Evolutionary conservation across 192 early-diverging fungal species (phyloP).

Genomic region (Bifiguratus adelaidae): DNA sequence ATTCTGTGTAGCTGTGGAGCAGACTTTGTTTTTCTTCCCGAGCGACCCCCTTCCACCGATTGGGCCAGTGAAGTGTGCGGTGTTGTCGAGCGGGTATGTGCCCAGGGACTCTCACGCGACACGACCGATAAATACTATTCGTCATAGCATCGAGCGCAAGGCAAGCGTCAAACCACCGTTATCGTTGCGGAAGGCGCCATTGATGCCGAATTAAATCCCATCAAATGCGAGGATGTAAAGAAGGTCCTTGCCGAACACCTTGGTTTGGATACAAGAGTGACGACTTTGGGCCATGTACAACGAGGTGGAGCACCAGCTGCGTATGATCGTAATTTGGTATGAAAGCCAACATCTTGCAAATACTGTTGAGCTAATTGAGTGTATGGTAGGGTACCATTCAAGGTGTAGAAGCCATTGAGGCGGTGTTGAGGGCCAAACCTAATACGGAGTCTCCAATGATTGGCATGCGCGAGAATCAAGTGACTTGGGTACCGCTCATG

Average conservation of each 20-base stretch:
- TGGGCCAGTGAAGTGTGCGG: constrained; percentile 87
- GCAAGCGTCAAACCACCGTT: constrained; percentile 83
- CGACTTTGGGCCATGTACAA: constrained; percentile 90
- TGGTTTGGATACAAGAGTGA: constrained; percentile 88
- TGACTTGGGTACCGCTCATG: constrained; percentile 78
- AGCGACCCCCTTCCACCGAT: constrained; percentile 76
- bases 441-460: constrained; percentile 88
- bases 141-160: constrained; percentile 56
- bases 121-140: not conserved
- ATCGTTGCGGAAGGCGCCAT: constrained; percentile 95
- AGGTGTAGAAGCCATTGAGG: constrained; percentile 91
- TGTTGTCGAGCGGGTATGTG: constrained; percentile 32
- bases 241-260: constrained; percentile 68
- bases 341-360: not conserved
- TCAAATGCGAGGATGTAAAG: constrained; percentile 76
- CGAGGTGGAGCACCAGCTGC: constrained; percentile 84
- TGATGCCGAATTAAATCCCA: constrained; percentile 76
- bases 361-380: not conserved
- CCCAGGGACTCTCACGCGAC: too few relatives aligned
- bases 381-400: constrained; percentile 69
- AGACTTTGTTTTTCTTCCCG: constrained; percentile 94
- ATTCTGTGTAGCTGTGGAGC: constrained; percentile 69
- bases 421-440: constrained; percentile 72
- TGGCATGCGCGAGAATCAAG: constrained; percentile 81
- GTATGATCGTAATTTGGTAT: constrained; percentile 80